These are phyloP conservation scores for Pythium pyrilobum DNA, from an alignment of 352 stramenopile genomes.

Conservation along the genomic window DNA sequence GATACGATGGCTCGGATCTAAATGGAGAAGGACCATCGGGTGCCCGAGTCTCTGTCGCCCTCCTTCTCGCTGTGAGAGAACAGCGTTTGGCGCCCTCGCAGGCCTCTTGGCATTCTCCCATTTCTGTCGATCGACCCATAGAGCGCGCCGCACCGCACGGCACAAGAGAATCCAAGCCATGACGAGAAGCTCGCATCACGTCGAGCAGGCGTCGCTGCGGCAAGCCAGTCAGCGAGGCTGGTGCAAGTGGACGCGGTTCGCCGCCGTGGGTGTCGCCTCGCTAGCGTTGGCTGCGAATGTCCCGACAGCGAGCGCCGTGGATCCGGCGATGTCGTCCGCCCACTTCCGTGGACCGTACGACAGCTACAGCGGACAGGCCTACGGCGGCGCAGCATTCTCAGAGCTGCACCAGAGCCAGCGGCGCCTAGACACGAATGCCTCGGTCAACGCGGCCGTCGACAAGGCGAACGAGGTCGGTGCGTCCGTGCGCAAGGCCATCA, in stretches of 20 bases:
- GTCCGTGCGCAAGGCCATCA: constrained; percentile 51
- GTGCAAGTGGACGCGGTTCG: constrained; percentile 9
- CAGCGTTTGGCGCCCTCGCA: too few relatives aligned
- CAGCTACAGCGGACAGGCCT: not conserved
- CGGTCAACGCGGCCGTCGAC: constrained; percentile 20
- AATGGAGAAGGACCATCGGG: too few relatives aligned
- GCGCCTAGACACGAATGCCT: constrained; percentile 7
- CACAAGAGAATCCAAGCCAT: constrained; percentile 5
- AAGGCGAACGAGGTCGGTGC: constrained; percentile 46
- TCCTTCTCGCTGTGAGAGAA: too few relatives aligned
- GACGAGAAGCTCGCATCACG: not conserved
- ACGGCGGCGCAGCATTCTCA: not conserved
- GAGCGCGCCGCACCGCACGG: not conserved
- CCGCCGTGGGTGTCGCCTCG: constrained; percentile 1
- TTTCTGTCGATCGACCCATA: not conserved
- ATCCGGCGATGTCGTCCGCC: not conserved
- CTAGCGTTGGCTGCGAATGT: not conserved
- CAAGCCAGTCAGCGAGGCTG: not conserved
- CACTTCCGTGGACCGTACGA: constrained; percentile 6
- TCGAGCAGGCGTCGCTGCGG: not conserved
- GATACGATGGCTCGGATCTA: too few relatives aligned
- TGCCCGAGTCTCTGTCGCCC: too few relatives aligned
- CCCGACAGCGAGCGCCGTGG: not conserved
- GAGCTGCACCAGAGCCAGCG: not conserved
- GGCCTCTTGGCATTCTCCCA: constrained; percentile 1